Evolutionary conservation across 169 alveolate genomes (phyloP).

Genomic region (Plasmodium reichenowi): DNA sequence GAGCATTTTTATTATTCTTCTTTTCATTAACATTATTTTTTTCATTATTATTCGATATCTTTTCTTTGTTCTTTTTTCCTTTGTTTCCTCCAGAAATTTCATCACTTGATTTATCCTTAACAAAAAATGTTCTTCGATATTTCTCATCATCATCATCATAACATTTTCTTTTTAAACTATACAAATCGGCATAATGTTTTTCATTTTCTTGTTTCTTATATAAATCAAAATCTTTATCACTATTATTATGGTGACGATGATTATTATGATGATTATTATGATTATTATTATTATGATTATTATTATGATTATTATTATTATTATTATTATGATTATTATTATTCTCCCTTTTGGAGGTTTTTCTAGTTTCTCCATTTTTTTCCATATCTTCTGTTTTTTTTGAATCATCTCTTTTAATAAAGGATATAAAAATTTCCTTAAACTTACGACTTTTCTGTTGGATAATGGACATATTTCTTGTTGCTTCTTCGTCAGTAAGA

Average conservation of each 20-base stretch:
- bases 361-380: slow-evolving; percentile 6
- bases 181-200: background rate
- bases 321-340: no score
- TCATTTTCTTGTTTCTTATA: slow-evolving; percentile 8
- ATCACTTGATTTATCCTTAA: slow-evolving; percentile 1
- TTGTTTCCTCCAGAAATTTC: background rate
- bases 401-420: slow-evolving; percentile 44
- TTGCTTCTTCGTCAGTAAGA: background rate
- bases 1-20: background rate
- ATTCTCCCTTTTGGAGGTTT: slow-evolving; percentile 5
- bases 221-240: background rate
- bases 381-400: slow-evolving; percentile 26
- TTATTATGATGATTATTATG: no score
- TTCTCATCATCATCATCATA: slow-evolving; percentile 10
- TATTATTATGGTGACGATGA: no score
- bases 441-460: slow-evolving; percentile 24
- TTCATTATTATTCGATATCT: background rate
- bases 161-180: background rate
- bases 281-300: no score
- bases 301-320: no score
- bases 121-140: background rate
- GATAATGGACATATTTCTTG: background rate
- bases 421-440: slow-evolving; percentile 29
- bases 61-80: background rate
- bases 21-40: background rate